Base-by-base conservation (phyloP, 805 yeast genomes). In the Komagataella pastoris region DNA sequence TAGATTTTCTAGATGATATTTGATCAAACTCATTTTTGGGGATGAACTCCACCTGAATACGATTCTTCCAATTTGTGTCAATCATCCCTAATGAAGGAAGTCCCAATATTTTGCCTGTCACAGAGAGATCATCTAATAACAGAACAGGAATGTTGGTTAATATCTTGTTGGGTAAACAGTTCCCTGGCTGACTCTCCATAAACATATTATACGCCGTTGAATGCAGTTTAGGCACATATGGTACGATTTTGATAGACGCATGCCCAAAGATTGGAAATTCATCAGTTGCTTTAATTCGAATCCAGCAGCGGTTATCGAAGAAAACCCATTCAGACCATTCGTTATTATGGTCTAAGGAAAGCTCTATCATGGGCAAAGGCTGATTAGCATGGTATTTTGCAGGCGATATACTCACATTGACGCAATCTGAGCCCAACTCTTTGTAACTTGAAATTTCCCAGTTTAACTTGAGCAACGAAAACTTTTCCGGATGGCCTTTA, bases 301-400 rank as follows among this genome's bases (percentile, higher is more conserved):
- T 51, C 75, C 75, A 70, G 51, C 61, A 71, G 48, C 75, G 58
- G 51, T 67, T 62, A 53, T 74, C 78, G 55, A 66, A 74, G 2
- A 67, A 54, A 3, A 61, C 24, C 71, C 73, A 68, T 0, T 59
- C 57, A n/a, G 64, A 50, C 61, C 67, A 57, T 0, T 58, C 53
- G 52, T 53, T 2, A 24, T 24, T 21, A 19, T 49, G 24, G 46
- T 7, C 17, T 18, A 17, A 10, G 19, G 19, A n/a, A 40, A 12
- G 24, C n/a, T 46, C 47, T 12, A 24, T 23, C 10, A 18, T 30
- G 3, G 50, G 50, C 43, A 43, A 7, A 3, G 17, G 17, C 19
- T 24, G 49, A 12, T 30, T 30, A 3, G 40, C 40, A 46, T 17
- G 21, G 14, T 21, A 46, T 14, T 44, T 36, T 24, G 36, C 47